Evolutionary conservation across 768 basidiomycete genomes (phyloP).

Genomic region (Rhodocollybia butyracea): DNA sequence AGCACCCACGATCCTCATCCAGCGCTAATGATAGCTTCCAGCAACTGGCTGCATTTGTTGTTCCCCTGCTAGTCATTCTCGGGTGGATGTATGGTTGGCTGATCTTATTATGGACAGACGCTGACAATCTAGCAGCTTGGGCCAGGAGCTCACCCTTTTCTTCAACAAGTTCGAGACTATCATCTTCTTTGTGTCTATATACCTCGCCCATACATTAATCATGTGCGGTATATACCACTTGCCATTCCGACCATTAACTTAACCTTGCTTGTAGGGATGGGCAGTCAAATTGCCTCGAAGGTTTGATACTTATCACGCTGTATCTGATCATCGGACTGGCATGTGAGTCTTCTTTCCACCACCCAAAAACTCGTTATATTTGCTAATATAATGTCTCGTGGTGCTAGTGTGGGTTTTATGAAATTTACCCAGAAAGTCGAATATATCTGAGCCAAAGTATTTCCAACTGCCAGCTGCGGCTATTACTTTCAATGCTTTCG

Average conservation of each 20-base stretch:
- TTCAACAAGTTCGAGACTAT: constrained; percentile 90
- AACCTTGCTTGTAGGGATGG: constrained; percentile 44
- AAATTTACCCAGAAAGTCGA: too few species aligned
- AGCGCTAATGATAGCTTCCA: constrained; percentile 21
- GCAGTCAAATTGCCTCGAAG: constrained; percentile 90
- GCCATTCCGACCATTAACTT: not conserved
- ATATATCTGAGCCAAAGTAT: too few species aligned
- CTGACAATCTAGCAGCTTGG: constrained; percentile 26
- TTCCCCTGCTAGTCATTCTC: constrained; percentile 86
- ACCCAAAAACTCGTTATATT: too few species aligned
- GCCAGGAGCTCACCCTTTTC: constrained; percentile 70
- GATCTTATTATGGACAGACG: not conserved
- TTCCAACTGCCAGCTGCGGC: too few species aligned
- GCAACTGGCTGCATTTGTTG: constrained; percentile 86
- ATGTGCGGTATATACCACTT: constrained; percentile 26
- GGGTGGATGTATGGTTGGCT: constrained; percentile 64
- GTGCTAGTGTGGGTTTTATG: too few species aligned
- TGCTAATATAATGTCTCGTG: too few species aligned
- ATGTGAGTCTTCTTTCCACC: too few species aligned
- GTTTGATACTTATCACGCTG: constrained; percentile 69
- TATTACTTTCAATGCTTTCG: too few species aligned
- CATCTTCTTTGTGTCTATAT: constrained; percentile 78
- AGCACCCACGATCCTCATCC: not conserved
- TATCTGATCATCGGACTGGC: constrained; percentile 68
- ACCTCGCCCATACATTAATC: constrained; percentile 82